Evolutionary conservation across 139 green algal species (phyloP).

Genomic region (Auxenochlorella pyrenoidosa): DNA sequence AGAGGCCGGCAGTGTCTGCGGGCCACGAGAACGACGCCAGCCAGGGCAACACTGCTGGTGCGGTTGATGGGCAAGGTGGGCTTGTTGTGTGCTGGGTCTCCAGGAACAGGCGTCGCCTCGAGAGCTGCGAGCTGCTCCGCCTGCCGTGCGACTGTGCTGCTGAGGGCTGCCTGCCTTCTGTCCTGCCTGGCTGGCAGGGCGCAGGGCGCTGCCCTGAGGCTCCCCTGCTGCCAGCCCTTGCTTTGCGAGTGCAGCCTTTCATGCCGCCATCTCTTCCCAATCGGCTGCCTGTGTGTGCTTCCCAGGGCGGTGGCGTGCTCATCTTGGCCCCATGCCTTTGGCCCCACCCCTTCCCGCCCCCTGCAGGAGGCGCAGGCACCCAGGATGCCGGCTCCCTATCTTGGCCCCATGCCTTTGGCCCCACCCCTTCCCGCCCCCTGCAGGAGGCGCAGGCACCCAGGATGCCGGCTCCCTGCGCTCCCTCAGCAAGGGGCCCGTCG

Average conservation of each 20-base stretch:
- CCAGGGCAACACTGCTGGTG: constrained; percentile 13
- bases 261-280: too few species aligned
- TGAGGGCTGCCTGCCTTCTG: neutral
- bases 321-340: too few species aligned
- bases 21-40: constrained; percentile 13
- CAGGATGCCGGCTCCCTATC: constrained; percentile 1
- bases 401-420: too few species aligned
- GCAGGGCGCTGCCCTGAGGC: too few species aligned
- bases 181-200: neutral
- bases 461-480: neutral
- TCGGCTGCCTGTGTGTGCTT: too few species aligned
- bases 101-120: too few species aligned
- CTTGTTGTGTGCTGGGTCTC: neutral
- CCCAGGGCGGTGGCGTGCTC: too few species aligned
- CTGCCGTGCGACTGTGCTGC: too few species aligned
- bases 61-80: neutral
- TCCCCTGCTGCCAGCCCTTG: neutral
- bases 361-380: constrained; percentile 19
- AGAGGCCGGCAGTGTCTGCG: neutral
- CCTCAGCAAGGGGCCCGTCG: neutral
- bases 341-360: too few species aligned
- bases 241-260: too few species aligned
- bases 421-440: too few species aligned
- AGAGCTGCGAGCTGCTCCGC: too few species aligned
- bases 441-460: constrained; percentile 24